A percentile compares a stretch with the other conserved stretches of the same genome.
Evolutionary conservation across 148 eudicot genomes (phyloP).

Genomic region (Silene uniflora): DNA sequence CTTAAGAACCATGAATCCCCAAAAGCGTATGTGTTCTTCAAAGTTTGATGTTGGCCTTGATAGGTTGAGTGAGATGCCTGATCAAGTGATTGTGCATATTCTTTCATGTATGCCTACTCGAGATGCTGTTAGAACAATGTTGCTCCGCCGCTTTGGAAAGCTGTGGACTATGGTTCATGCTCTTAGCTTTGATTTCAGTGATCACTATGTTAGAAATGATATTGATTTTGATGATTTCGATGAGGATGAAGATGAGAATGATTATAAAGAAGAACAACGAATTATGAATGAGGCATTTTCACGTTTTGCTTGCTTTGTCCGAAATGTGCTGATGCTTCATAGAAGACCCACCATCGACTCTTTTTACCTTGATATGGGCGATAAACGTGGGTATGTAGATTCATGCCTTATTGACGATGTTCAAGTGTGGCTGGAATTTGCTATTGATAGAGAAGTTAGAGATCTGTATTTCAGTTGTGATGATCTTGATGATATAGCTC

Average conservation of each 20-base stretch:
- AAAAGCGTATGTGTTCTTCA: background rate
- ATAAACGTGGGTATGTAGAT: background rate
- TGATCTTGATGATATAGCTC: background rate
- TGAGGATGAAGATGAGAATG: too few species aligned
- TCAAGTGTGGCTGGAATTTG: background rate
- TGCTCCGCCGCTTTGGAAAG: conserved; percentile 8
- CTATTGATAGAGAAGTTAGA: background rate
- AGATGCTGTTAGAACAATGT: conserved; percentile 13
- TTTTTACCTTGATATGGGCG: background rate
- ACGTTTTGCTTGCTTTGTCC: background rate
- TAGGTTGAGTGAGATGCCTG: conserved; percentile 12
- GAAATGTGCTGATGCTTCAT: conserved; percentile 8
- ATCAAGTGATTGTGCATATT: conserved; percentile 1
- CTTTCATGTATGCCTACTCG: conserved; percentile 11
- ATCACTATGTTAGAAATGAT: background rate
- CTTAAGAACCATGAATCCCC: background rate
- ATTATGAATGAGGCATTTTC: background rate
- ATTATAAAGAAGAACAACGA: background rate
- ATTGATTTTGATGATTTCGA: background rate
- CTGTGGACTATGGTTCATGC: conserved; percentile 14
- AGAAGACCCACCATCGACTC: background rate
- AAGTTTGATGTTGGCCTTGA: background rate
- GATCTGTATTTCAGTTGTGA: background rate
- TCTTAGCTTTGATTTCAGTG: background rate
- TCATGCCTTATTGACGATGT: too few species aligned